phyloP scores from a whole-genome alignment of 2,329 filamentous ascomycete genomes.

The Neopestalotiopsis sp. region DNA sequence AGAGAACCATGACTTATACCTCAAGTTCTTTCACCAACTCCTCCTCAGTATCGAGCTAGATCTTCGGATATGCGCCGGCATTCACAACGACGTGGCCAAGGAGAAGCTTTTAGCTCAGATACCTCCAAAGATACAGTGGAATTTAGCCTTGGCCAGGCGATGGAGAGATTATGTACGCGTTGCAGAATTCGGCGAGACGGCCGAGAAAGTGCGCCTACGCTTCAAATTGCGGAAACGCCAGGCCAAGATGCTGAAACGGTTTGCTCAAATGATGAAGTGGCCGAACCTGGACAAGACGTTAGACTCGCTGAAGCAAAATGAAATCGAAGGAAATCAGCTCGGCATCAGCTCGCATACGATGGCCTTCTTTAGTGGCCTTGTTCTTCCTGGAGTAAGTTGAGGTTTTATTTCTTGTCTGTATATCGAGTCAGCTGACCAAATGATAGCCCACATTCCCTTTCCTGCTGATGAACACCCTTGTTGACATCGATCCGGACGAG shows the following conservation, averaged over 20 bases:
- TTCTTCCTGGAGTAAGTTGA: conserved; percentile 70
- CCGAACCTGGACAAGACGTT: conserved; percentile 72
- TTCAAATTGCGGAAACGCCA: conserved; percentile 71
- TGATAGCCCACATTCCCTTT: conserved; percentile 68
- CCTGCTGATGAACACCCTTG: conserved; percentile 78
- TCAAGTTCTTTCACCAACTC: conserved; percentile 78
- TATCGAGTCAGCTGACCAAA: neutral
- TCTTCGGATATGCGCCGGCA: conserved; percentile 68
- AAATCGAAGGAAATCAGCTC: conserved; percentile 63
- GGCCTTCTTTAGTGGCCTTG: conserved; percentile 78
- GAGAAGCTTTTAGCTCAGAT: conserved; percentile 68
- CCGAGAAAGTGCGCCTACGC: conserved; percentile 65
- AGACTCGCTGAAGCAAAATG: conserved; percentile 64
- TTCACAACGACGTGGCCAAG: conserved; percentile 68
- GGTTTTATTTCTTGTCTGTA: neutral
- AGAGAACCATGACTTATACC: conserved; percentile 62
- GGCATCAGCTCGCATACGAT: conserved; percentile 70
- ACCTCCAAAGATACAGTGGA: conserved; percentile 75
- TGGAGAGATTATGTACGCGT: conserved; percentile 76
- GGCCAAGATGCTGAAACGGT: conserved; percentile 70
- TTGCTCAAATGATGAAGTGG: conserved; percentile 78
- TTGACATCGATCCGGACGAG: conserved; percentile 75
- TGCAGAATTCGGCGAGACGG: conserved; percentile 60
- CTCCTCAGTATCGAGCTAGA: conserved; percentile 76
- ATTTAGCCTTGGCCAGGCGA: conserved; percentile 73